Evolutionary conservation across 495 filamentous ascomycete species (phyloP).

Genomic region (Polyplosphaeria fusca): DNA sequence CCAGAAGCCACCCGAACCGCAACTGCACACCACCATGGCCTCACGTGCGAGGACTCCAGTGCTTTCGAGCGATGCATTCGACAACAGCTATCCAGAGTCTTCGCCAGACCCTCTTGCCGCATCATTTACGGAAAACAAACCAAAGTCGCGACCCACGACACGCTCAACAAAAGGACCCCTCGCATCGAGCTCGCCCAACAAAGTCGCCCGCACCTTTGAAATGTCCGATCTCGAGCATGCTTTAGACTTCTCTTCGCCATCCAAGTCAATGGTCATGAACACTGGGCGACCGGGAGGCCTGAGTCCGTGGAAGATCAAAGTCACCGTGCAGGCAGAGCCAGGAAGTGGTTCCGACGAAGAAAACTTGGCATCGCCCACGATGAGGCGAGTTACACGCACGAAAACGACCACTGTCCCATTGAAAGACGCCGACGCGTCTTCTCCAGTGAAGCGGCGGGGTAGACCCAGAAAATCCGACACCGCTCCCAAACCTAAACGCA

Average conservation of each 20-base stretch:
- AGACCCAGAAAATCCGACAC: constrained; percentile 28
- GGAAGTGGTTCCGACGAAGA: constrained; percentile 24
- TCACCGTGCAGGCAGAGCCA: constrained; percentile 44
- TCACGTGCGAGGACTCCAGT: not conserved
- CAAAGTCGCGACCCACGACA: not conserved
- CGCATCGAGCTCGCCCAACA: constrained; percentile 25
- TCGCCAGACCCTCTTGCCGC: constrained; percentile 33
- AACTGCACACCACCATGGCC: not conserved
- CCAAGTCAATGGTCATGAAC: constrained; percentile 41
- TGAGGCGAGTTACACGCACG: constrained; percentile 19
- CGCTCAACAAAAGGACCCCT: constrained; percentile 17
- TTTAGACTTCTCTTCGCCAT: constrained; percentile 31
- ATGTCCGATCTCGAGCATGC: not conserved
- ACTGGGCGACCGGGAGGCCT: constrained; percentile 30
- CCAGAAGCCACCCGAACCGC: not conserved
- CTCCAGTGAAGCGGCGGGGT: constrained; percentile 35
- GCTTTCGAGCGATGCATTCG: constrained; percentile 10
- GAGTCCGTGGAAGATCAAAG: constrained; percentile 44
- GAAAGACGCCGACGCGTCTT: constrained; percentile 30
- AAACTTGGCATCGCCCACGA: constrained; percentile 31
- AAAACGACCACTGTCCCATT: constrained; percentile 37
- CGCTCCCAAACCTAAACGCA: constrained; percentile 24
- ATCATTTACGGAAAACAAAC: constrained; percentile 6
- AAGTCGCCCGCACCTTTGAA: constrained; percentile 11
- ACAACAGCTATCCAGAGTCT: constrained; percentile 30